These are phyloP conservation scores for Trypanosomatidae sp. DNA, from an alignment of 208 protist species.

Conservation along the genomic window DNA sequence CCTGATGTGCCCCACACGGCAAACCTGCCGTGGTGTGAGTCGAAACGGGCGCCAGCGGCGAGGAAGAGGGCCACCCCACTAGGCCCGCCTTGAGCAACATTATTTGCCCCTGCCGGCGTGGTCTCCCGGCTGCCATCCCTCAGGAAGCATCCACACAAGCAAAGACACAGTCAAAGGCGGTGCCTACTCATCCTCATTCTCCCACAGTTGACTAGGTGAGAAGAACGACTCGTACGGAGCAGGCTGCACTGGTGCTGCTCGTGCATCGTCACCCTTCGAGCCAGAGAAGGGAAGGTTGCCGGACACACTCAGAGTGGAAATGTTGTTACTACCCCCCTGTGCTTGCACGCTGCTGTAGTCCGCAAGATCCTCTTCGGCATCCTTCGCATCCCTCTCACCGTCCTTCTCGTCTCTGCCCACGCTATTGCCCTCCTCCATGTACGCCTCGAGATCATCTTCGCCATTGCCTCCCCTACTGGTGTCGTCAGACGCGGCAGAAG, in stretches of 20 bases:
- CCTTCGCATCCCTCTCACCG: constrained; percentile 2
- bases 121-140: background rate
- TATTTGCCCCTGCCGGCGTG: background rate
- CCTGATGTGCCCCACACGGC: background rate
- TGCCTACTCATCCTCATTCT: background rate
- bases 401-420: background rate
- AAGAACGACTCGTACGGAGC: constrained; percentile 10
- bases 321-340: background rate
- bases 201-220: constrained; percentile 8
- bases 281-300: background rate
- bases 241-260: background rate
- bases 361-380: constrained; percentile 9
- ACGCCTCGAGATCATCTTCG: background rate
- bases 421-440: background rate
- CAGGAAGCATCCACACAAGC: background rate
- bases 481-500: background rate
- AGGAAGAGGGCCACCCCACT: background rate
- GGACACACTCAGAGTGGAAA: background rate
- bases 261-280: background rate
- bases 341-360: constrained; percentile 23
- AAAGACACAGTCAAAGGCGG: background rate
- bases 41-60: background rate
- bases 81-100: background rate
- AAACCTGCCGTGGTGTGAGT: background rate
- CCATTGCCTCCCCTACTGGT: background rate